Evolutionary conservation across 306 rosid genomes (phyloP).

Genomic region (Castanopsis chinensis): DNA sequence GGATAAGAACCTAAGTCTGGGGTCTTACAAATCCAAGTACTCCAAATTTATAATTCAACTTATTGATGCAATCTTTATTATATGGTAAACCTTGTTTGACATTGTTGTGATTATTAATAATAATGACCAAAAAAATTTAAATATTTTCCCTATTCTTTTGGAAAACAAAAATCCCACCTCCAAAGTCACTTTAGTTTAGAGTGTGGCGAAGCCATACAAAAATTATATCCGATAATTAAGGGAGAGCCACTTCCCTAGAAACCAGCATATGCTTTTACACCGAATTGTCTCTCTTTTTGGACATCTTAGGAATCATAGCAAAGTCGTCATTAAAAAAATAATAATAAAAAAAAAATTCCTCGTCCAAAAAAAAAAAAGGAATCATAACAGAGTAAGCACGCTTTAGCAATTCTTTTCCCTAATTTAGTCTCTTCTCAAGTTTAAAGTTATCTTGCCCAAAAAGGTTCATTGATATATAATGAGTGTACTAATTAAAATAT

Average conservation of each 20-base stretch:
- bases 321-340: constrained; percentile 10
- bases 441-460: constrained; percentile 1
- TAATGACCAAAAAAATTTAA: too few relatives aligned
- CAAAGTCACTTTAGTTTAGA: not conserved
- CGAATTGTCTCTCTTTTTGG: constrained; percentile 48
- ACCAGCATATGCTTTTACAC: constrained; percentile 52
- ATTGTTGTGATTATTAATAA: too few relatives aligned
- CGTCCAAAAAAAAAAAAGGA: not conserved
- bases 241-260: constrained; percentile 19
- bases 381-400: constrained; percentile 64
- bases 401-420: constrained; percentile 35
- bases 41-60: too few relatives aligned
- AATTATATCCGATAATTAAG: constrained; percentile 42
- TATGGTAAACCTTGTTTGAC: too few relatives aligned
- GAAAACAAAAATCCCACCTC: not conserved
- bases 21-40: too few relatives aligned
- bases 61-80: too few relatives aligned
- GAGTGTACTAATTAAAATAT: not conserved
- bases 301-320: constrained; percentile 44
- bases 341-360: too few relatives aligned
- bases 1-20: too few relatives aligned
- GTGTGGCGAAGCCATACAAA: not conserved
- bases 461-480: not conserved
- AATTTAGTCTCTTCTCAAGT: not conserved
- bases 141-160: not conserved